Evolutionary conservation across 345 rosid genomes (phyloP), one percentile per base, ranked within the genome.

Genomic region (Linum tenue): DNA sequence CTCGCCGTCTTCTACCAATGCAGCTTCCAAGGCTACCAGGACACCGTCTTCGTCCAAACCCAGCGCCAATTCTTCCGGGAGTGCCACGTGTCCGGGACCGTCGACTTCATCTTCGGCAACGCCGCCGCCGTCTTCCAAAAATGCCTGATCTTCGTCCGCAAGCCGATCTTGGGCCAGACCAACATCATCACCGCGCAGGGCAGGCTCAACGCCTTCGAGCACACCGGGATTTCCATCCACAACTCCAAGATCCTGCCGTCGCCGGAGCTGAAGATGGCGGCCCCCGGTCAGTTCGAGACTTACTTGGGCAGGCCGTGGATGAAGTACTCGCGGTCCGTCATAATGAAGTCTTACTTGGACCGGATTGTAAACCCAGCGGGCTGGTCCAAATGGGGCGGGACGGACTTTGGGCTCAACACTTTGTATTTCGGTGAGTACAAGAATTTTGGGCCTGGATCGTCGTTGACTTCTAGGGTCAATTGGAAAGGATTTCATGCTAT

Each of bases 71-170:
- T 90, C 73, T 90, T 87, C 84, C 81, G 72, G 31, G 94, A 83
- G 37, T 86, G 98, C 73, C 79, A 81, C 80, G 79, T 92, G 0
- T 90, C 85, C 3, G 98, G 98, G 62, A 88, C 97, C 0, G 86
- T 92, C 0, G 98, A 92, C 69, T 92, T 90, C 82, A 92, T 92
- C 2, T 92, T 92, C 1, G 96, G 98, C 2, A 88, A 90, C 9
- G 97, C 97, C 0, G 97, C 97, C 0, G 94, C 69, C 0, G 96
- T 88, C 0, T 70, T 92, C 31, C 97, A 92, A 50, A 85, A 83
- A 77, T 92, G 97, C 78, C 79, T 82, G 78, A 92, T 90, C 55
- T 85, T 84, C 48, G 91, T 79, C 0, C 74, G 94, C 7, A 76
- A 80, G 22, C 97, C 97, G 0, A 81, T 88, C 78, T 78, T 56